Base-by-base conservation (phyloP, 257 asterid species). In the Agastache rugosa region DNA sequence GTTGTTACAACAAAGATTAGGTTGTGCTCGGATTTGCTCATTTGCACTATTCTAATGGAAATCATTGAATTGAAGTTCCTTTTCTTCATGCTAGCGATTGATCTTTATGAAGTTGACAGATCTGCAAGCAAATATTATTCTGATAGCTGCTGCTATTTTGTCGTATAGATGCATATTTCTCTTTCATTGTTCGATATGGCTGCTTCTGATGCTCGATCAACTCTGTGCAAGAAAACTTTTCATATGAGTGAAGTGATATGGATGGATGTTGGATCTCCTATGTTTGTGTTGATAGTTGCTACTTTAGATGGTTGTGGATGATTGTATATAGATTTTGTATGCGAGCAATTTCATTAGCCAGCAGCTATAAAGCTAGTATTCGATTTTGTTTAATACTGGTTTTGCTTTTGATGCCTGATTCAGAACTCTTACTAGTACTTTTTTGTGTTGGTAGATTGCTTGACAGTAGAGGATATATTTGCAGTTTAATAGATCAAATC, bases 1-100 rank as follows among this genome's bases (percentile, higher is more conserved):
- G 48, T 56, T 58, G 5, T 22, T 19, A 16, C 54, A 39, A 6
- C 6, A 20, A n/a, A 42, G 56, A 71, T 72, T 72, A 41, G 75
- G 76, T 29, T 25, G 70, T 47, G 25, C 7, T 62, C 0, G 50
- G 48, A n/a, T 59, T 60, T 72, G 76, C 35, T 15, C n/a, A 37
- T 71, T 23, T 72, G 45, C 68, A 35, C 23, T 61, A 8, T 37
- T 39, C 35, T 41, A 5, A 63, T 59, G 34, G 8, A 42, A 4
- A n/a, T 14, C 9, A 41, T 60, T 44, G 3, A 16, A 39, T 23
- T 71, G 14, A 56, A 41, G 14, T 11, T 17, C 11, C 25, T n/a
- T 11, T 51, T 51, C 27, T 19, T 51, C 19, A 51, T 51, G 59
- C 27, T 51, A 51, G 1, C 19, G 31, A 19, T 54, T 54, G 29